Evolutionary conservation across 2,329 filamentous ascomycete species (phyloP), one percentile per base, ranked within the genome.

Genomic region (Xylariaceae sp.): DNA sequence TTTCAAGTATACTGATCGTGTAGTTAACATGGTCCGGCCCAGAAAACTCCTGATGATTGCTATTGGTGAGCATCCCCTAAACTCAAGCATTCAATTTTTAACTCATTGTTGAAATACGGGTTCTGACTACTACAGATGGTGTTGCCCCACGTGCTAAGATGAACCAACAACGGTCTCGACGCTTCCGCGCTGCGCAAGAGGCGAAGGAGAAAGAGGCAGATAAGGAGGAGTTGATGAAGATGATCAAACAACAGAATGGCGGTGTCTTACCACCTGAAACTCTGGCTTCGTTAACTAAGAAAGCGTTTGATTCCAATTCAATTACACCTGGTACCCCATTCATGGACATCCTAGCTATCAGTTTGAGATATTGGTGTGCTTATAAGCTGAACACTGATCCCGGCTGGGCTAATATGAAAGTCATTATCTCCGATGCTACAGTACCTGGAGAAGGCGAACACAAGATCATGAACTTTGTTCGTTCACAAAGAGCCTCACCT

Each of bases 401-500:
- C 34, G 89, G 87, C 48, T 99, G 95, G 95, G 89, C 88, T 59
- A 91, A 91, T 70, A 78, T 96, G 71, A 99, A 99, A 78, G 83
- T 99, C 71, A 95, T 99, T 72, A 97, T 99, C 63, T 99, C 94
- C 6, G 94, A 99, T 76, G 92, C 94, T 51, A 96, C 92, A 41
- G 91, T 99, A 40, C 94, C 94, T 52, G 94, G 94, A 68, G 94
- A 99, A 74, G 94, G 94, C 70, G 94, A 99, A 75, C 94, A 99
- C 73, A 99, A 99, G 73, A 97, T 99, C 68, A 99, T 99, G 94
- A 86, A 94, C 64, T 99, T 97, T 70, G 84, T 99, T 62, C 86
- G 94, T 66, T 96, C 92, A 39, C 95, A 99, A 72, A 85, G 94
- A 66, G 84, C 88, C 48, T 94, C 89, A 51, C 87, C 91, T 4